Evolutionary conservation across 129 eudicot species (phyloP).

Genomic region (Chrysanthemum makinoi): DNA sequence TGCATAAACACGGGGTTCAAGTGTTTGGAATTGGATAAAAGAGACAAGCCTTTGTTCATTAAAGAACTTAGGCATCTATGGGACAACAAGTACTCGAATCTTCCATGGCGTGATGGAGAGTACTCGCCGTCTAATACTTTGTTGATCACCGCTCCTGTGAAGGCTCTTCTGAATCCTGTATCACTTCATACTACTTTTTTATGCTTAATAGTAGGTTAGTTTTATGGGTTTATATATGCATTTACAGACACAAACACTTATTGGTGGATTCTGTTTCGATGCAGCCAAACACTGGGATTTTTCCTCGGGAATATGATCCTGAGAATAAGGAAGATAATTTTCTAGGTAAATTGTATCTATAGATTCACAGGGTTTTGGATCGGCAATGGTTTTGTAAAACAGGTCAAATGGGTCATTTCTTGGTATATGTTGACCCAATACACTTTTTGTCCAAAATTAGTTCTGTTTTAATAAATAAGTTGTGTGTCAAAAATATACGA

Average conservation of each 20-base stretch:
- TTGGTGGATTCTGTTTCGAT: constrained; percentile 13
- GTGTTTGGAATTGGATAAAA: constrained; percentile 44
- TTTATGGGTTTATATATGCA: neutral
- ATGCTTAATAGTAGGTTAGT: neutral
- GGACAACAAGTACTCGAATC: constrained; percentile 27
- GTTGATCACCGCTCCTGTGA: constrained; percentile 39
- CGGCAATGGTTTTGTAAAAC: too few species aligned
- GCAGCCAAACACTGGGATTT: constrained; percentile 66
- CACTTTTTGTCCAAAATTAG: too few species aligned
- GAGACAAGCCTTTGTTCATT: constrained; percentile 57
- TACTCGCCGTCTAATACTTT: constrained; percentile 51
- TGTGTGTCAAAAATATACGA: too few species aligned
- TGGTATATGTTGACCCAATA: too few species aligned
- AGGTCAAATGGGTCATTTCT: too few species aligned
- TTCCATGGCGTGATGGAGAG: constrained; percentile 19
- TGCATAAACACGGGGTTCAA: constrained; percentile 40
- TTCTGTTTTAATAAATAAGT: too few species aligned
- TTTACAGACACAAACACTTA: too few species aligned
- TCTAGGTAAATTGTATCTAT: constrained; percentile 32
- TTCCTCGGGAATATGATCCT: constrained; percentile 28
- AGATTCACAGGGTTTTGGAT: neutral
- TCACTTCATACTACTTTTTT: constrained; percentile 3
- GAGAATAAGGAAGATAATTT: constrained; percentile 27
- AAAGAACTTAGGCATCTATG: constrained; percentile 48
- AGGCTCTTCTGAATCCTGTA: constrained; percentile 69